These are phyloP conservation scores for Daphne laureola DNA, from an alignment of 441 rosid genomes.

Conservation along the genomic window DNA sequence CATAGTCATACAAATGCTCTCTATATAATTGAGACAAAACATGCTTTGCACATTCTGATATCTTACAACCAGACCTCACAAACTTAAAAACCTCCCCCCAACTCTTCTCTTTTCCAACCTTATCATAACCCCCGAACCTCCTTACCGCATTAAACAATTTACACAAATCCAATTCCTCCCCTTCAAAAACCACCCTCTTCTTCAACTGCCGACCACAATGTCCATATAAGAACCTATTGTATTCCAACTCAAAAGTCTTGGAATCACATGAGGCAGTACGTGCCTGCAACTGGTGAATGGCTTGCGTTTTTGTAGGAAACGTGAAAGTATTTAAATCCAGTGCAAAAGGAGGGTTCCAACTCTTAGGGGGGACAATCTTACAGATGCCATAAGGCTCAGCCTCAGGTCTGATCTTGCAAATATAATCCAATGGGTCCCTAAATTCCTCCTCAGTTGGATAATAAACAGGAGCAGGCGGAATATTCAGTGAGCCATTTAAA, in stretches of 20 bases:
- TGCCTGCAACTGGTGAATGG: slow-evolving; percentile 90
- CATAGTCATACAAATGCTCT: slow-evolving; percentile 79
- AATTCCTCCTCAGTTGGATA: slow-evolving; percentile 82
- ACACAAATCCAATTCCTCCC: slow-evolving; percentile 84
- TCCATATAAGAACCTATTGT: slow-evolving; percentile 68
- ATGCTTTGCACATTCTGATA: slow-evolving; percentile 83
- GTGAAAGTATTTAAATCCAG: slow-evolving; percentile 56
- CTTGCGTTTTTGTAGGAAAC: slow-evolving; percentile 91
- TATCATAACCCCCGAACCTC: slow-evolving; percentile 85
- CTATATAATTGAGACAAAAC: slow-evolving; percentile 74
- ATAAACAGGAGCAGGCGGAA: slow-evolving; percentile 69
- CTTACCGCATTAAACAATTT: slow-evolving; percentile 82
- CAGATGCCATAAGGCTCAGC: slow-evolving; percentile 92
- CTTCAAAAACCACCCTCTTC: slow-evolving; percentile 78
- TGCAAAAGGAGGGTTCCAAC: slow-evolving; percentile 79
- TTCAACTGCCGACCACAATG: slow-evolving; percentile 62
- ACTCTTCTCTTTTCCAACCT: slow-evolving; percentile 62
- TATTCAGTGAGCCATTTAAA: slow-evolving; percentile 30
- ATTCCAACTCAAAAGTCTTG: slow-evolving; percentile 84
- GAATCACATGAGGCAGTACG: slow-evolving; percentile 85
- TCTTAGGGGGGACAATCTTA: slow-evolving; percentile 77
- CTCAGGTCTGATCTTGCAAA: slow-evolving; percentile 71
- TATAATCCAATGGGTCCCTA: slow-evolving; percentile 74
- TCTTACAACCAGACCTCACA: slow-evolving; percentile 54
- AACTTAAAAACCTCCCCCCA: slow-evolving; percentile 87